These are phyloP conservation scores for Yamadazyma friedrichii DNA, from an alignment of 1,139 yeast species.

Conservation along the genomic window DNA sequence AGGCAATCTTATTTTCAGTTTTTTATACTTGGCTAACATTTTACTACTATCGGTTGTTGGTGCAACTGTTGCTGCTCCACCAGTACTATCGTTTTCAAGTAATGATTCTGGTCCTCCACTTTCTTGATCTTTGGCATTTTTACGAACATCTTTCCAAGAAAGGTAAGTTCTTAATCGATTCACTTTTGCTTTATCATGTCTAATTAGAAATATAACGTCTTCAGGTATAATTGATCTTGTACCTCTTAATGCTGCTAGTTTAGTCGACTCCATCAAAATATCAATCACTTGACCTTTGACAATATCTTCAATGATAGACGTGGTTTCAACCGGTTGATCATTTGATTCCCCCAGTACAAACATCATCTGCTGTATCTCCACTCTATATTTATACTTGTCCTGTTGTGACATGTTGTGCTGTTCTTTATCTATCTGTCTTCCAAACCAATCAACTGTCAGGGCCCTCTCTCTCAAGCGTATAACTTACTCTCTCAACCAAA, in stretches of 20 bases:
- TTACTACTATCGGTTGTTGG: constrained; percentile 51
- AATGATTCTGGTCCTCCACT: constrained; percentile 68
- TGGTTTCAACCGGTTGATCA: constrained; percentile 90
- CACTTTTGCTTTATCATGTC: constrained; percentile 94
- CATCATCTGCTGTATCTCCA: constrained; percentile 97
- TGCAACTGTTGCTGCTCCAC: constrained; percentile 25
- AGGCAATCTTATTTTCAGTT: constrained; percentile 80
- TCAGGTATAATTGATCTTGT: constrained; percentile 87
- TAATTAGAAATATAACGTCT: constrained; percentile 85
- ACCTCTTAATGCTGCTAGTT: constrained; percentile 77
- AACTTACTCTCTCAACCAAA: not conserved
- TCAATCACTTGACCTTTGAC: constrained; percentile 95
- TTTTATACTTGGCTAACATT: constrained; percentile 62
- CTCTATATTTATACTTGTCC: constrained; percentile 69
- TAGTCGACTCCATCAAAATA: constrained; percentile 74
- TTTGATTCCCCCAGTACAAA: constrained; percentile 94
- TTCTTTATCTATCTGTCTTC: not conserved
- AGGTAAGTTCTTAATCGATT: constrained; percentile 85
- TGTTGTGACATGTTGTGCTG: constrained; percentile 17
- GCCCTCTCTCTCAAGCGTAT: not conserved
- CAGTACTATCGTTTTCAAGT: constrained; percentile 41
- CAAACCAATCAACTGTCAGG: too few species aligned
- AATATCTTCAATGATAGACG: constrained; percentile 89
- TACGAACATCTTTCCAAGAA: constrained; percentile 97
- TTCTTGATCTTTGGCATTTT: constrained; percentile 95